Base-by-base conservation (phyloP, 2,329 filamentous ascomycete genomes). In the Aspergillus aculeatus region DNA sequence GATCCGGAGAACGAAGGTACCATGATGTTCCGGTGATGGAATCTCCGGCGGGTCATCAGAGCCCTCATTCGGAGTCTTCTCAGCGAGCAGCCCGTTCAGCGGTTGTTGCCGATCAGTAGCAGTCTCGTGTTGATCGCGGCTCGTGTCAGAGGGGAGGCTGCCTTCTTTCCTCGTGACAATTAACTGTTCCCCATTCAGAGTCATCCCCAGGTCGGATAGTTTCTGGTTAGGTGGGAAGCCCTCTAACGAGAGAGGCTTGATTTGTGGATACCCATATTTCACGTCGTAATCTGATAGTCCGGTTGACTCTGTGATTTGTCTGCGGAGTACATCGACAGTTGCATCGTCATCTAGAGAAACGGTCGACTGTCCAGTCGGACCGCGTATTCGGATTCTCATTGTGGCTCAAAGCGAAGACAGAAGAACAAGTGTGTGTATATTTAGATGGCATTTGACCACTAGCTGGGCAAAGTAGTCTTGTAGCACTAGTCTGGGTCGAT, bases 251-350 rank as follows among this genome's bases (percentile, higher is more conserved):
- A 98, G 82, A 0, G 86, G 80, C 70, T 88, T 86, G 41, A 75
- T 68, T 24, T 91, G 88, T 0, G 94, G 94, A 68, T 90, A 96
- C 38, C 92, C 92, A 76, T 89, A 91, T 80, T 95, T 96, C 63
- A 96, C 80, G 48, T 89, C 85, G 70, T 94, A 92, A 14, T 81
- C 80, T 6, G 81, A 69, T 16, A 94, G 81, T 4, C 84, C 84
- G 1, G 90, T 91, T 69, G 86, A 84, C 53, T 84, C 77, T 54
- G 81, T 82, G 68, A 82, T 79, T 51, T 76, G 69, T 52, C 61
- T 62, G 47, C 63, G 70, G 2, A 82, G 73, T 32, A 79, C 75
- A n/a, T 70, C 70, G 32, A 81, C 68, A 9, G 77, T 81, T 55
- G 90, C 88, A 62, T 84, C 78, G 57, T 92, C 87, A 38, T 86